These are phyloP conservation scores for Suillus paluster DNA, from an alignment of 768 basidiomycete species.

Conservation along the genomic window DNA sequence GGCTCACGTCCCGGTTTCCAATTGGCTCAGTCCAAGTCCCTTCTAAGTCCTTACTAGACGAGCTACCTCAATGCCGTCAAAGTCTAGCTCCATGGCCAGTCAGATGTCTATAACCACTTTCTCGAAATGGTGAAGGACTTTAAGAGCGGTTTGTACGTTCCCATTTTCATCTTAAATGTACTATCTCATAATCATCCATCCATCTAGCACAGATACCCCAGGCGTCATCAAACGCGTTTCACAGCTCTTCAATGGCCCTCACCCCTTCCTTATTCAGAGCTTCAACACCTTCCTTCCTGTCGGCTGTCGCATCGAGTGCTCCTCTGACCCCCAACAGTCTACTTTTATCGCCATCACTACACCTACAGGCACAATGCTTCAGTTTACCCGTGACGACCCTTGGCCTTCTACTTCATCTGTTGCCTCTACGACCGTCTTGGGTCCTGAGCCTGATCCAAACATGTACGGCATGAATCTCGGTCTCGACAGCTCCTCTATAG, in stretches of 20 bases:
- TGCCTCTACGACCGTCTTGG: constrained; percentile 4
- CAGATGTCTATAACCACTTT: constrained; percentile 67
- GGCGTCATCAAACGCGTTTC: constrained; percentile 97
- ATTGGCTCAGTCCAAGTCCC: constrained; percentile 27
- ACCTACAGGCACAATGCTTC: constrained; percentile 66
- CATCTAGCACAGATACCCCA: constrained; percentile 89
- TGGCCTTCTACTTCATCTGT: constrained; percentile 39
- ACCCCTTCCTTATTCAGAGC: constrained; percentile 90
- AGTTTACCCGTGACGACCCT: constrained; percentile 52
- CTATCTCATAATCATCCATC: constrained; percentile 11
- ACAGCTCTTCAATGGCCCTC: constrained; percentile 87
- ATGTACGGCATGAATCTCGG: constrained; percentile 34
- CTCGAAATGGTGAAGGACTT: constrained; percentile 80
- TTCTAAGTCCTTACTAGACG: constrained; percentile 36
- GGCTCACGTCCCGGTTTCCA: constrained; percentile 12
- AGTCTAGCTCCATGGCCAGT: constrained; percentile 57
- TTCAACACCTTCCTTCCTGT: constrained; percentile 98
- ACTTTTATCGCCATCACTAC: constrained; percentile 79
- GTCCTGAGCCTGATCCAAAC: constrained; percentile 21
- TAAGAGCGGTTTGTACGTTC: constrained; percentile 61
- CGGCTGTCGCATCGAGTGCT: constrained; percentile 92
- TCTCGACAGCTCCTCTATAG: constrained; percentile 56
- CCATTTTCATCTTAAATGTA: background rate
- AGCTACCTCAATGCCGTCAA: constrained; percentile 70
- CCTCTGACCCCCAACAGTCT: constrained; percentile 62